Base-by-base conservation (phyloP, 176 grass and related monocot genomes). In the Leersia perrieri region DNA sequence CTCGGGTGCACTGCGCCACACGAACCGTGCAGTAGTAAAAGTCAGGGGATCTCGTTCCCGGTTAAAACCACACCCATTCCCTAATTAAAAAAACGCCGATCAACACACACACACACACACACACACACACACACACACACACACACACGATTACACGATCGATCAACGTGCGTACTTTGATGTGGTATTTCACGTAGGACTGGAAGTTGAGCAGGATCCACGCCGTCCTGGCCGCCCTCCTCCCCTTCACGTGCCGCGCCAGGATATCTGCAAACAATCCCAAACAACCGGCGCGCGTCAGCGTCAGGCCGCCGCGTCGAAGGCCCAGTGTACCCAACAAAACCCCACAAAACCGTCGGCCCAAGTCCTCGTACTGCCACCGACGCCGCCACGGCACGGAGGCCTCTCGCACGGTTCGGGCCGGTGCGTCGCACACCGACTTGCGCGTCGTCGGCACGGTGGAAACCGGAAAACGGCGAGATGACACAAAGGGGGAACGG, bases 131-230 rank as follows among this genome's bases (percentile, higher is more conserved):
- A n/a, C n/a, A n/a, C n/a, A n/a, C n/a, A n/a, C n/a, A n/a, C n/a
- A n/a, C n/a, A n/a, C n/a, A n/a, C n/a, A n/a, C n/a, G n/a, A n/a
- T n/a, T n/a, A n/a, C n/a, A n/a, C n/a, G n/a, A n/a, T n/a, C n/a
- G n/a, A 29, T 20, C 15, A 23, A 30, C 77, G 60, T 1, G 58
- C 25, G 10, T 60, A 94, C 95, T 90, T 98, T 95, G 88, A 98
- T 88, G 40, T 98, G 92, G 79, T 93, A 91, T 42, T 89, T 91
- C 51, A 95, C 88, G 84, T 93, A 89, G 51, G 88, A 63, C 69
- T 89, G 83, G 80, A 98, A 95, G 73, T 92, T 93, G 82, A 98
- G 77, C 60, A 95, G 87, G 42, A 93, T 93, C 88, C 92, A 95
- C 4, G 90, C 84, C 7, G 86, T 95, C 83, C 88, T 89, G 22